Evolutionary conservation across 331 rosid species (phyloP), one percentile per base, ranked within the genome.

Genomic region (Telfairia occidentalis): DNA sequence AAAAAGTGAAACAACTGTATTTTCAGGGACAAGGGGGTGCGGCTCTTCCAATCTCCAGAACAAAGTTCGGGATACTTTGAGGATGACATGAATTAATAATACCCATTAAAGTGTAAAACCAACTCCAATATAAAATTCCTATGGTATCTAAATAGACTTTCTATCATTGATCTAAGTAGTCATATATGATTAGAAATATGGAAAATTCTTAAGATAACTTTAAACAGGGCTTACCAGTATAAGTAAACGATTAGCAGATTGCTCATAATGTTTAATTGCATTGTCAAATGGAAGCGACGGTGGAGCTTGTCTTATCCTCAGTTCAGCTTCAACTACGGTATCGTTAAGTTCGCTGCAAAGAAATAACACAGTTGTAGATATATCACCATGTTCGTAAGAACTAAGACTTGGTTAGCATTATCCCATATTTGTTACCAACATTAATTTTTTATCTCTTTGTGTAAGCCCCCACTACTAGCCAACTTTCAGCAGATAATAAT

Each of bases 241-340:
- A 55, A 95, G 86, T 83, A 95, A 86, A 76, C 97, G 90, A 78
- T 92, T 94, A 43, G 60, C 82, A 59, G 97, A 82, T 75, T 78
- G 83, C 79, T 69, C 28, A 85, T 85, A 94, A 43, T 79, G 82
- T 53, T 86, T 81, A 81, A 91, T 81, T 32, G 97, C 89, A 46
- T 58, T 74, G 37, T 78, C 15, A 74, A 59, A 84, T 61, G 91
- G 90, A 78, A 92, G 92, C 6, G 4, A 18, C 2, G 98, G 98
- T 7, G 91, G 88, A 60, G 45, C 75, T 72, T 87, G 90, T 79
- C 85, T 81, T 18, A 86, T 90, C 87, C 98, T 82, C 52, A 89
- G 74, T 74, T 90, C 87, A 12, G 98, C 98, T 85, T 89, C 98
- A 18, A 86, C 94, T 40, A 89, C 96, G 23, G 97, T 92, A 74